These are phyloP conservation scores for Thermothielavioides terrestris DNA, from an alignment of 495 filamentous ascomycete genomes.

Conservation along the genomic window DNA sequence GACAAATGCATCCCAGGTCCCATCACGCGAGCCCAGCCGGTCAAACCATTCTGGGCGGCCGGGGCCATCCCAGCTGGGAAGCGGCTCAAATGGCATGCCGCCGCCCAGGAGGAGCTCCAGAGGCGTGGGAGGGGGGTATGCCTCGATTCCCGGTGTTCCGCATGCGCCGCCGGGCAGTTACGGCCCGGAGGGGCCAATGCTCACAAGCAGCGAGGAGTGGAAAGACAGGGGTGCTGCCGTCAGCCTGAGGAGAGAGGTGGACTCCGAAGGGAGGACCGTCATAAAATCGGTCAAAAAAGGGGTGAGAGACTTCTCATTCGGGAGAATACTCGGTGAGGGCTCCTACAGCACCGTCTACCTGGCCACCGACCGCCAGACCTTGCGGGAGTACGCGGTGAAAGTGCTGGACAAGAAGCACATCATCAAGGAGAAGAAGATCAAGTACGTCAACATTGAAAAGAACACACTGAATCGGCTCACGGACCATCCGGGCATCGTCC, in stretches of 20 bases:
- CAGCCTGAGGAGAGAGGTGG: constrained; percentile 64
- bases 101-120: constrained; percentile 62
- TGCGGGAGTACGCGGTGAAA: constrained; percentile 97
- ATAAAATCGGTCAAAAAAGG: constrained; percentile 88
- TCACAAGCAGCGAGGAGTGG: constrained; percentile 82
- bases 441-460: constrained; percentile 99
- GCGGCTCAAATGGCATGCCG: constrained; percentile 46
- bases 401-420: constrained; percentile 98
- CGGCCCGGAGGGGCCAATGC: constrained; percentile 53
- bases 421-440: constrained; percentile 99
- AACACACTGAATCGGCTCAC: constrained; percentile 94
- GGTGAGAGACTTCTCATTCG: constrained; percentile 94
- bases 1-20: constrained; percentile 54
- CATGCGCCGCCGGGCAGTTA: constrained; percentile 42
- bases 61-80: constrained; percentile 36
- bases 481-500: constrained; percentile 93
- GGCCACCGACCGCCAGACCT: constrained; percentile 88
- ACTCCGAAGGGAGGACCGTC: constrained; percentile 74
- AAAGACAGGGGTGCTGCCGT: constrained; percentile 87
- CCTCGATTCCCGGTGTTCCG: constrained; percentile 33
- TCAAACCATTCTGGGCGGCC: constrained; percentile 52
- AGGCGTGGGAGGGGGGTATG: constrained; percentile 45
- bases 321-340: constrained; percentile 84
- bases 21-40: constrained; percentile 63
- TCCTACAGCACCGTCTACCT: constrained; percentile 96